Conservation (phyloP, 2,329 filamentous ascomycete species). For the Xylaria sp. region DNA sequence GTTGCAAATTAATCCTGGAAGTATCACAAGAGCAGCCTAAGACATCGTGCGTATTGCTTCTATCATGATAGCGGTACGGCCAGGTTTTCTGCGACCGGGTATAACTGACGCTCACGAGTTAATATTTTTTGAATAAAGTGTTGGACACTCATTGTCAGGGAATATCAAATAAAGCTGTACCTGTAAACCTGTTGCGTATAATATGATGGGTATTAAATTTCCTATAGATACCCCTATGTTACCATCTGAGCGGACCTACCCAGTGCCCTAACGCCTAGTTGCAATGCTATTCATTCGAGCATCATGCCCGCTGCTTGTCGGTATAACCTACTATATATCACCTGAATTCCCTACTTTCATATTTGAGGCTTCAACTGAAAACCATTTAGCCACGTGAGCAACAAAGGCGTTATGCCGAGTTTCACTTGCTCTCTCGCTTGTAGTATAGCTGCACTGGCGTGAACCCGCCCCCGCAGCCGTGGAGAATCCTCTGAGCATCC, state of each 20-base stretch:
- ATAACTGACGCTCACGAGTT: neutral
- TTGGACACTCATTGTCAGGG: neutral
- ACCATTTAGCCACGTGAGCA: neutral
- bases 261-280: conserved; percentile 14
- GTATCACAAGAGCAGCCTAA: neutral
- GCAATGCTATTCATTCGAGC: conserved; percentile 16
- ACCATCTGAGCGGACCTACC: conserved; percentile 9
- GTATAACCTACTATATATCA: conserved; percentile 9
- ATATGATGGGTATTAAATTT: conserved; percentile 1
- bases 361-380: neutral
- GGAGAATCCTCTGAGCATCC: neutral
- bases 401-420: neutral
- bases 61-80: neutral
- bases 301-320: neutral
- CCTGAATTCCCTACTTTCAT: neutral
- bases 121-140: neutral
- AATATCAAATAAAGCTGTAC: neutral
- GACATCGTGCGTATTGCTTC: neutral
- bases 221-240: neutral
- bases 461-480: neutral
- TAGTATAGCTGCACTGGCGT: conserved; percentile 38
- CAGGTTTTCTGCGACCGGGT: neutral
- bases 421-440: conserved; percentile 14
- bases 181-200: conserved; percentile 11
- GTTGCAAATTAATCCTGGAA: neutral